Evolutionary conservation across 495 filamentous ascomycete species (phyloP).

Genomic region (Penicillium roqueforti): DNA sequence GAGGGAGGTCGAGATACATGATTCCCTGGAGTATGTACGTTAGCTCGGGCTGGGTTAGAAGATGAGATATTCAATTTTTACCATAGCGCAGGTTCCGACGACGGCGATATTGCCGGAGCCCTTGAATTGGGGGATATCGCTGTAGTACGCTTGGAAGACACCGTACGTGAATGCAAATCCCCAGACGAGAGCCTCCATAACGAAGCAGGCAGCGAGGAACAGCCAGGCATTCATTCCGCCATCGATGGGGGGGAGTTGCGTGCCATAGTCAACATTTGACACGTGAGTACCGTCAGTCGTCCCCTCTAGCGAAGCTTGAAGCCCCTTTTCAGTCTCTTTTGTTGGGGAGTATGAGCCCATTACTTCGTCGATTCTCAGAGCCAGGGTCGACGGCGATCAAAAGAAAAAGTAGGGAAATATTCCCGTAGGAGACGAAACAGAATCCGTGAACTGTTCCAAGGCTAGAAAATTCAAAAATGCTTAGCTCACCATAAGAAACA

Average conservation of each 20-base stretch:
- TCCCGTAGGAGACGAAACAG: too few relatives aligned
- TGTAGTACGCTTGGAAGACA: constrained; percentile 39
- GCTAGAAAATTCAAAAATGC: too few relatives aligned
- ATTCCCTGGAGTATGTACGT: constrained; percentile 5
- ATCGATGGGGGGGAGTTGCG: constrained; percentile 49
- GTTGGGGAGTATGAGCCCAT: background rate
- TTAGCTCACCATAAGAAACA: too few relatives aligned
- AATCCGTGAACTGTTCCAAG: too few relatives aligned
- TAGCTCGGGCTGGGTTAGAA: background rate
- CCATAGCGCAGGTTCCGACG: constrained; percentile 18
- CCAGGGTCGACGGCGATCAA: background rate
- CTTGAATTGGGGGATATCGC: constrained; percentile 23
- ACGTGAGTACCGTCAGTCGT: background rate
- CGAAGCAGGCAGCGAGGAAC: constrained; percentile 54
- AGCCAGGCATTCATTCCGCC: constrained; percentile 59
- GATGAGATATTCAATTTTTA: background rate
- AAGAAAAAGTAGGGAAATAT: constrained; percentile 27
- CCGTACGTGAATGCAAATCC: constrained; percentile 40
- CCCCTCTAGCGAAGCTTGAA: background rate
- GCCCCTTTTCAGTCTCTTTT: constrained; percentile 1
- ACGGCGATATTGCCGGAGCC: constrained; percentile 13
- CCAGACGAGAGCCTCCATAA: constrained; percentile 59
- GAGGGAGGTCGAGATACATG: constrained; percentile 10
- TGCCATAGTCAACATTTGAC: constrained; percentile 22
- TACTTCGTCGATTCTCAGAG: background rate